Evolutionary conservation across 73 alveolate species (phyloP), one percentile per base, ranked within the genome.

Genomic region (Urostyla sp.): DNA sequence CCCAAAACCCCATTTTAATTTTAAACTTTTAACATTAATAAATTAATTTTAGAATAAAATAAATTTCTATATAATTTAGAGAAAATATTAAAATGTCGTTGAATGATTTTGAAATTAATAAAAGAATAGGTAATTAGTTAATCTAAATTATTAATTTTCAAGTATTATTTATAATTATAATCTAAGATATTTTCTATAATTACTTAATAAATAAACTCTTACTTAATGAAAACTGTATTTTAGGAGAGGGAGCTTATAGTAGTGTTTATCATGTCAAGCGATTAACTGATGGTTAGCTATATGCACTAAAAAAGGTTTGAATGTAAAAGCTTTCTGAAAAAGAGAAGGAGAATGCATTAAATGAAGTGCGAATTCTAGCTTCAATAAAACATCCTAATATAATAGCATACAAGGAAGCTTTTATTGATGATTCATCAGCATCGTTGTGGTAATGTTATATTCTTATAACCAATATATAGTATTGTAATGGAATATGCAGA

Each of bases 401-500:
- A 4, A 34, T 73, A 27, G 75, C 72, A 23, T 73, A 73, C 37
- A 73, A 73, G 57, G 85, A 73, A 36, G 85, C 85, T 18, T 73
- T 73, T 53, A 73, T 73, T 20, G 85, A 73, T 51, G 85, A 48
- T 5, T 61, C 85, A 0, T 73, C 85, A 28, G 13, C 50, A 34
- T 50, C 75, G 8, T 35, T 73, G 15, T 73, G 85, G 85, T 73
- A 73, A 69, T 28, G 1, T 21, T 30, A 43, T 36, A 8, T 13
- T 23, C 7, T 15, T 35, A 44, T 11, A 43, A 26, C 6, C 50
- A 7, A 67, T 34, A 26, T 11, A 35, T 38, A 72, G 92, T 53
- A 84, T 87, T 51, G 88, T 87, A 0, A 87, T 87, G 85, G 94
- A 87, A 48, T 87, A 43, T 38, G 94, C 94, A 0, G 91, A 87